Evolutionary conservation across 768 basidiomycete species (phyloP).

Genomic region (Dacryopinax primogenitus): DNA sequence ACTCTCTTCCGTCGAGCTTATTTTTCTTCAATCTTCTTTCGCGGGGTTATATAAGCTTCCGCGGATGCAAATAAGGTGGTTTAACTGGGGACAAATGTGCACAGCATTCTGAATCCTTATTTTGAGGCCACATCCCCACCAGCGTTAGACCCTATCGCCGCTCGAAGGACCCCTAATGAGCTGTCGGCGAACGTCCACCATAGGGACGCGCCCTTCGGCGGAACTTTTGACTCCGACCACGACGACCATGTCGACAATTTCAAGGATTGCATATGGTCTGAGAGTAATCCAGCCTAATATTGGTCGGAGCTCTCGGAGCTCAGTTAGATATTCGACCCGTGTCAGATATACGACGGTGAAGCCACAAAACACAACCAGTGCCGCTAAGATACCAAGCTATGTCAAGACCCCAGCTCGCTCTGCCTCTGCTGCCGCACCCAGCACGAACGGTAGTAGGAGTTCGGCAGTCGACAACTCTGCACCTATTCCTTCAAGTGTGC

Average conservation of each 20-base stretch:
- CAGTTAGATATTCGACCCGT: not conserved
- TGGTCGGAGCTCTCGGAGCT: not conserved
- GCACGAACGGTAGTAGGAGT: not conserved
- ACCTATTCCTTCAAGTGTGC: not conserved
- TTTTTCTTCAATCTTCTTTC: no score
- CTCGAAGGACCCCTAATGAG: no score
- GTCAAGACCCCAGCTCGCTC: not conserved
- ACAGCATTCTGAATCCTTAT: no score
- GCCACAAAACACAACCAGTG: not conserved
- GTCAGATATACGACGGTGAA: not conserved
- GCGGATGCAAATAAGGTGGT: no score
- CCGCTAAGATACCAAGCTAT: conserved; percentile 1
- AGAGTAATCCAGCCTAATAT: not conserved
- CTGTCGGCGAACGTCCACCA: no score
- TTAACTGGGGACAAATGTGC: no score
- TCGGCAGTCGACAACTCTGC: not conserved
- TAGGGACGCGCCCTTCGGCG: no score
- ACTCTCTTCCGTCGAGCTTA: no score
- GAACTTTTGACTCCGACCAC: not conserved
- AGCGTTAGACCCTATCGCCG: no score
- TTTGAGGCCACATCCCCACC: no score
- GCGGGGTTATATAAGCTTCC: no score
- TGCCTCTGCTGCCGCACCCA: not conserved
- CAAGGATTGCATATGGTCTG: not conserved
- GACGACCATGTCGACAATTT: not conserved